A percentile compares a stretch with the other conserved stretches of the same genome.
These are phyloP conservation scores for Eudorina sp. DNA, from an alignment of 139 green algal species.

Conservation along the genomic window DNA sequence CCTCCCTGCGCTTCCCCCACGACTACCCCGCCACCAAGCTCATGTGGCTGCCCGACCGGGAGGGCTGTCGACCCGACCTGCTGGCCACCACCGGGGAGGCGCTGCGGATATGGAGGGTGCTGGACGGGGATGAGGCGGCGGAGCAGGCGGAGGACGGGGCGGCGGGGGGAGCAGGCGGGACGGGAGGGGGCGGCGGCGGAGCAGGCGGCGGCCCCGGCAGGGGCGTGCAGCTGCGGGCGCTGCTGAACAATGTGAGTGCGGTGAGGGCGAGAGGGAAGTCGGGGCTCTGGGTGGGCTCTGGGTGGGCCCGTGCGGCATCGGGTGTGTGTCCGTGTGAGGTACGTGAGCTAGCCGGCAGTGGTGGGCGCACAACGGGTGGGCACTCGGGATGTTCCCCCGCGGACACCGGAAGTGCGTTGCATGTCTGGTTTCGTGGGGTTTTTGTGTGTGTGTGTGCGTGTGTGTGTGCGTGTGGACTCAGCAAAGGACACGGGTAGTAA, in stretches of 20 bases:
- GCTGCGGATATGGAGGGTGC: conserved; percentile 92
- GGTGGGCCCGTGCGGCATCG: not conserved
- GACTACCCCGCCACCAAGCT: conserved; percentile 95
- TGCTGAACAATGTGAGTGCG: conserved; percentile 77
- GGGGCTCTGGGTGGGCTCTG: not conserved
- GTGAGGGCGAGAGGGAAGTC: not conserved
- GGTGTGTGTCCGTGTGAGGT: no score
- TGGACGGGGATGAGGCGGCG: conserved; percentile 58
- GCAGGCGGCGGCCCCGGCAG: not conserved
- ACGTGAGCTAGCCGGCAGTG: no score
- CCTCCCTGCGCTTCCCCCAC: conserved; percentile 82
- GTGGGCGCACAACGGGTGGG: no score
- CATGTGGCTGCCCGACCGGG: conserved; percentile 71
- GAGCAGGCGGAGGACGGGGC: conserved; percentile 34
- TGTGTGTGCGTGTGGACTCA: no score
- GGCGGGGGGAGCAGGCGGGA: conserved; percentile 76
- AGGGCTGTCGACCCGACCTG: conserved; percentile 81
- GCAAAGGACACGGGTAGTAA: no score
- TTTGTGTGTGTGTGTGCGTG: no score
- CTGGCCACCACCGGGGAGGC: conserved; percentile 94
- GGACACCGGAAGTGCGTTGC: no score
- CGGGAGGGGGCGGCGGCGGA: conserved; percentile 75
- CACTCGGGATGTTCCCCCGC: no score
- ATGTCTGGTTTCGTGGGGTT: no score
- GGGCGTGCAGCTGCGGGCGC: conserved; percentile 79